Percentiles rank a stretch among this genome's conserved stretches.
Evolutionary conservation across 371 early-diverging fungal species (phyloP).

Genomic region (Mortierella sp.): DNA sequence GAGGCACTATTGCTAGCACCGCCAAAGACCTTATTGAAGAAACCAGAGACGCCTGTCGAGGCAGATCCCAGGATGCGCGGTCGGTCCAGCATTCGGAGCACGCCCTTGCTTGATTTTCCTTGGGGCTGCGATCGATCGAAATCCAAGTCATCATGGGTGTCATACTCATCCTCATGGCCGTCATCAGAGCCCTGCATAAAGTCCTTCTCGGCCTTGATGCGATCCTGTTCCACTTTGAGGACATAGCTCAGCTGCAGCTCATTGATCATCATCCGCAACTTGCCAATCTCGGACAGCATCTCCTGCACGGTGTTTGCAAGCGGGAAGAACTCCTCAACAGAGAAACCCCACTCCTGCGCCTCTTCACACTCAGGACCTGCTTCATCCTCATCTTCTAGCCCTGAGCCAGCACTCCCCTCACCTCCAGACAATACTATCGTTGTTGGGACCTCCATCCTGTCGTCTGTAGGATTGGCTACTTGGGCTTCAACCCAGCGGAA

Average conservation of each 20-base stretch:
- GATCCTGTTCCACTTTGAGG: slow-evolving; percentile 71
- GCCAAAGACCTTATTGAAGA: slow-evolving; percentile 53
- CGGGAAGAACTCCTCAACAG: slow-evolving; percentile 65
- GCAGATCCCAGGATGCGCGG: slow-evolving; percentile 40
- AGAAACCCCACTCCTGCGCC: slow-evolving; percentile 40
- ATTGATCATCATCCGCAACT: slow-evolving; percentile 73
- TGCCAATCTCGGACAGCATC: slow-evolving; percentile 72
- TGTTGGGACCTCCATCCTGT: slow-evolving; percentile 16
- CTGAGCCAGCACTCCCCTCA: neutral
- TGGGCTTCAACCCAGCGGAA: slow-evolving; percentile 66
- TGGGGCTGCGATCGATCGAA: neutral
- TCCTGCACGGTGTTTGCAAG: slow-evolving; percentile 68
- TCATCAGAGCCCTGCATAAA: slow-evolving; percentile 53
- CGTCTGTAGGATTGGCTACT: slow-evolving; percentile 39
- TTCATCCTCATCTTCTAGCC: slow-evolving; percentile 4
- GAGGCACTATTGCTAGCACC: slow-evolving; percentile 10
- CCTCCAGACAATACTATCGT: neutral
- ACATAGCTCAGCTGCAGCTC: slow-evolving; percentile 77
- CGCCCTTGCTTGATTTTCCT: slow-evolving; percentile 17
- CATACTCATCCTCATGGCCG: slow-evolving; percentile 27
- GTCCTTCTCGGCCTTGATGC: slow-evolving; percentile 63
- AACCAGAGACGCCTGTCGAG: slow-evolving; percentile 47
- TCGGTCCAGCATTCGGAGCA: slow-evolving; percentile 32
- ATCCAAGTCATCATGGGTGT: neutral
- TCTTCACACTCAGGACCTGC: slow-evolving; percentile 4